These are phyloP conservation scores for Castanospermum australe DNA, from an alignment of 306 rosid genomes.

Conservation along the genomic window DNA sequence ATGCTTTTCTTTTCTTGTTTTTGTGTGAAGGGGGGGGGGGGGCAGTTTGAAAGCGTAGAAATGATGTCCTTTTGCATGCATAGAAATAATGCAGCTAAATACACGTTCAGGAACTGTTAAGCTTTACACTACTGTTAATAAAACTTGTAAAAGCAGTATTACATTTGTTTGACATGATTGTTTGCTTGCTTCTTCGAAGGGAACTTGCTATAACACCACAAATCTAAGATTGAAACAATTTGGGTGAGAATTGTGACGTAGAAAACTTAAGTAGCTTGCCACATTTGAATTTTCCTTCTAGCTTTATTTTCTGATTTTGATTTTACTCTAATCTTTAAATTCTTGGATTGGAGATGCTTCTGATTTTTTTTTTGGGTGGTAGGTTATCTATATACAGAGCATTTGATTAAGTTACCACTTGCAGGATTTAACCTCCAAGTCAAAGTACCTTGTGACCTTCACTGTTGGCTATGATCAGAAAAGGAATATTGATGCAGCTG, in stretches of 20 bases:
- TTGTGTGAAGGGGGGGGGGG: background rate
- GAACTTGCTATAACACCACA: background rate
- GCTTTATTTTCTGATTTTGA: constrained; percentile 24
- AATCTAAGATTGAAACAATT: background rate
- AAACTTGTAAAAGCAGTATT: background rate
- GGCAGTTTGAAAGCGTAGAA: background rate
- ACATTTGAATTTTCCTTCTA: constrained; percentile 15
- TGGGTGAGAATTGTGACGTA: background rate
- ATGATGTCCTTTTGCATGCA: background rate
- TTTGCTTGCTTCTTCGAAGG: constrained; percentile 6
- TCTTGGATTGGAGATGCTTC: constrained; percentile 6
- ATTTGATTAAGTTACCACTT: constrained; percentile 39
- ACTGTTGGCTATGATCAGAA: constrained; percentile 88
- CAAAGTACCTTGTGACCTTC: constrained; percentile 90
- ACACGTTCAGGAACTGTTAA: background rate
- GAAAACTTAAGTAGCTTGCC: constrained; percentile 12
- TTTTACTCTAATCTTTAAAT: constrained; percentile 8
- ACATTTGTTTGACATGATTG: background rate
- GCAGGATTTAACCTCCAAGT: constrained; percentile 88
- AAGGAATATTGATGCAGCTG: constrained; percentile 77
- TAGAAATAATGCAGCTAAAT: constrained; percentile 5
- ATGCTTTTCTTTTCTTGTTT: background rate
- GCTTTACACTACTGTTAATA: background rate
- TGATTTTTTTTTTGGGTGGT: background rate
- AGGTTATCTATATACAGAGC: constrained; percentile 13